Evolutionary conservation across 352 stramenopile genomes (phyloP).

Genomic region (Pythium monospermum): DNA sequence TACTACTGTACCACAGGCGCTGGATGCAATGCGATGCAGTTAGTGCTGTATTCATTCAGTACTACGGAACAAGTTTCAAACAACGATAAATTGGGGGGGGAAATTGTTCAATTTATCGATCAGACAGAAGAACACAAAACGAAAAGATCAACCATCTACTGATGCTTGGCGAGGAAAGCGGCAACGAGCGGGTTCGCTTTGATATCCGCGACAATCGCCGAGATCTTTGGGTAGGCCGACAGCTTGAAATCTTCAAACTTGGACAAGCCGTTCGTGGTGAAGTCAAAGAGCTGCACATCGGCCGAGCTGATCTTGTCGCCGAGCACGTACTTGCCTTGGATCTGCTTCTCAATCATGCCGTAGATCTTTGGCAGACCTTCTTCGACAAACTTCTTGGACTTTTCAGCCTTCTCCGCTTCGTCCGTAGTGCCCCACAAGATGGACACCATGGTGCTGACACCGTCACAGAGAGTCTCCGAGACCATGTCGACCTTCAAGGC

Average conservation of each 20-base stretch:
- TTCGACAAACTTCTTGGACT: slow-evolving; percentile 28
- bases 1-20: too few species aligned
- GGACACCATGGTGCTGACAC: slow-evolving; percentile 22
- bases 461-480: slow-evolving; percentile 31
- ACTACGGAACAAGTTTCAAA: too few species aligned
- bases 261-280: slow-evolving; percentile 30
- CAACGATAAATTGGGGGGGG: background rate
- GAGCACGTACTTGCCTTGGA: slow-evolving; percentile 36
- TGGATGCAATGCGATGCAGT: too few species aligned
- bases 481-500: slow-evolving; percentile 40
- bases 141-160: background rate
- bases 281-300: slow-evolving; percentile 43
- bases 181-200: slow-evolving; percentile 30
- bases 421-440: slow-evolving; percentile 30
- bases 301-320: slow-evolving; percentile 29
- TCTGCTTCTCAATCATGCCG: slow-evolving; percentile 21
- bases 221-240: slow-evolving; percentile 34
- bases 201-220: slow-evolving; percentile 25
- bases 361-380: slow-evolving; percentile 28
- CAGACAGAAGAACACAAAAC: background rate
- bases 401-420: slow-evolving; percentile 28
- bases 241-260: slow-evolving; percentile 21
- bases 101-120: background rate
- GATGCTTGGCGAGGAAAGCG: slow-evolving; percentile 29
- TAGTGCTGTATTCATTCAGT: background rate